phyloP scores from a whole-genome alignment of 768 basidiomycete species.

The Psilocybe tampanensis region DNA sequence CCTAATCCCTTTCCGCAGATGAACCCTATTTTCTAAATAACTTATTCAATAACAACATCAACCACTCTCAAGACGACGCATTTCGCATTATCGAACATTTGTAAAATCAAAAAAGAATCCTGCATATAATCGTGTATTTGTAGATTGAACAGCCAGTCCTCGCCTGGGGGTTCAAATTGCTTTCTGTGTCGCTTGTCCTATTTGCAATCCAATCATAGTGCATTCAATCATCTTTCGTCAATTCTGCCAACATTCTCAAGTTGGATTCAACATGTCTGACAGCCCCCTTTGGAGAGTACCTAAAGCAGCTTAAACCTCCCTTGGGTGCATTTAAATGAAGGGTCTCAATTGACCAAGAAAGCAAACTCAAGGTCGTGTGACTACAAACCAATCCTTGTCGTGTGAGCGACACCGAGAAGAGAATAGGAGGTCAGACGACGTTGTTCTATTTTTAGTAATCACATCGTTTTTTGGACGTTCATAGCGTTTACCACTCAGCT shows the following conservation, averaged over 20 bases:
- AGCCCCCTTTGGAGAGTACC: not conserved
- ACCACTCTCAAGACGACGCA: not conserved
- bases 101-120: not conserved
- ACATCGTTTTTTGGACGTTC: not conserved
- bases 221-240: not conserved
- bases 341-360: not conserved
- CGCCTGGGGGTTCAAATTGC: not conserved
- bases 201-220: not conserved
- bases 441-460: not conserved
- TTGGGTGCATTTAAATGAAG: not conserved
- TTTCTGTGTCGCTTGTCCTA: not conserved
- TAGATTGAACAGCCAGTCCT: not conserved
- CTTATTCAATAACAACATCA: not conserved
- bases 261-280: not conserved
- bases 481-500: not conserved
- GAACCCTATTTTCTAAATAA: conserved; percentile 12
- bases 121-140: not conserved
- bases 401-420: not conserved
- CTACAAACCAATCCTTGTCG: not conserved
- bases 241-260: not conserved
- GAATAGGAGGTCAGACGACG: not conserved
- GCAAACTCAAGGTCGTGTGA: not conserved
- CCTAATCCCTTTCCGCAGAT: not conserved
- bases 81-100: not conserved
- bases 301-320: not conserved